phyloP scores from a whole-genome alignment of 2,329 filamentous ascomycete genomes.

The Ceratocystis ficicola region DNA sequence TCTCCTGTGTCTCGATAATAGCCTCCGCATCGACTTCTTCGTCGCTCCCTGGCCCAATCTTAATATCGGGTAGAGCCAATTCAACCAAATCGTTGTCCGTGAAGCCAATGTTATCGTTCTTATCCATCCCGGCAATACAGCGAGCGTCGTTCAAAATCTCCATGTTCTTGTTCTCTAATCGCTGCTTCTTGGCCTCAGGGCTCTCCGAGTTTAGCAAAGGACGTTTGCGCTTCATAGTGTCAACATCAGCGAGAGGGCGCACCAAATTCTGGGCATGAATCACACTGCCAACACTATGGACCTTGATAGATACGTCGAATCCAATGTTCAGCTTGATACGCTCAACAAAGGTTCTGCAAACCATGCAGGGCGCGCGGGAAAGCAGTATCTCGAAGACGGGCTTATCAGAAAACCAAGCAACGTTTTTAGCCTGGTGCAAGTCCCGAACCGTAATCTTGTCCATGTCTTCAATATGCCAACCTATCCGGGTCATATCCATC shows the following conservation, averaged over 20 bases:
- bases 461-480: neutral
- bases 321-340: slow-evolving; percentile 10
- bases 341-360: slow-evolving; percentile 17
- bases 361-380: slow-evolving; percentile 14
- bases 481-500: neutral
- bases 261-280: slow-evolving; percentile 4
- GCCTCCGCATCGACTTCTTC: neutral
- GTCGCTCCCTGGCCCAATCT: neutral
- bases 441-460: neutral
- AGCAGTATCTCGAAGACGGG: slow-evolving; percentile 21
- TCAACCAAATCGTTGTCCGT: neutral
- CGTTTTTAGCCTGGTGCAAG: neutral
- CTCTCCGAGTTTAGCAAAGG: neutral
- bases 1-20: slow-evolving; percentile 5
- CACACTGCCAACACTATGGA: slow-evolving; percentile 7
- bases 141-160: slow-evolving; percentile 1
- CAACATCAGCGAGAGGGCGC: neutral
- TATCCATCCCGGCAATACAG: slow-evolving; percentile 3
- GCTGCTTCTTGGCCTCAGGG: neutral
- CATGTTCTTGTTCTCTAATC: neutral
- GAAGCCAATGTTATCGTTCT: neutral
- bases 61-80: no score
- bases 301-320: slow-evolving; percentile 10
- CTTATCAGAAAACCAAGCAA: neutral
- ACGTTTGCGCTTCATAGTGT: neutral